phyloP scores from a whole-genome alignment of 306 rosid species.

The Herpetospermum pedunculosum region DNA sequence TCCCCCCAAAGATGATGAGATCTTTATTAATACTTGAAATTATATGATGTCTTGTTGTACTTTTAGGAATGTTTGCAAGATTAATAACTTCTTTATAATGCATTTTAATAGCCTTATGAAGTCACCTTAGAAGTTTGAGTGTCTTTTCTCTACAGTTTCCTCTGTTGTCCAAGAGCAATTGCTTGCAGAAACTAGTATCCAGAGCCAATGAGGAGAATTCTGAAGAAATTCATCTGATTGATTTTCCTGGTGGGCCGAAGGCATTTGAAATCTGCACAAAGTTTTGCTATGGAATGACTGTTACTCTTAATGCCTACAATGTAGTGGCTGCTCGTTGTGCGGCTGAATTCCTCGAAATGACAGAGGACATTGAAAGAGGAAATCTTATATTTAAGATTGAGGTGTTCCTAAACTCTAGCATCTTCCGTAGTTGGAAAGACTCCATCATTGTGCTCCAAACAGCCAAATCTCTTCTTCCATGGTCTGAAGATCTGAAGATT shows the following conservation, averaged over 20 bases:
- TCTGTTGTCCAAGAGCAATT: constrained; percentile 78
- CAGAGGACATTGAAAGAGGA: constrained; percentile 71
- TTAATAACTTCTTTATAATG: neutral
- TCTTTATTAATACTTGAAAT: neutral
- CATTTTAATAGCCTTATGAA: neutral
- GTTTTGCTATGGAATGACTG: constrained; percentile 94
- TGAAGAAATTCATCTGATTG: constrained; percentile 52
- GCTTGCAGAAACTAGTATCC: constrained; percentile 44
- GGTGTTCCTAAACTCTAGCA: constrained; percentile 87
- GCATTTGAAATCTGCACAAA: constrained; percentile 91
- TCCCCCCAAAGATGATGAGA: neutral
- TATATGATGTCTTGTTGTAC: neutral
- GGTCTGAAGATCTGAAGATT: constrained; percentile 88
- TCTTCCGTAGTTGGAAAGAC: constrained; percentile 94
- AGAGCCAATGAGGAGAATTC: constrained; percentile 51
- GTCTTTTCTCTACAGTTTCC: constrained; percentile 55
- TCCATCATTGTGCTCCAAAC: constrained; percentile 91
- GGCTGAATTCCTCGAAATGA: constrained; percentile 90
- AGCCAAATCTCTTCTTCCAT: constrained; percentile 70
- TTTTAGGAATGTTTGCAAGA: neutral
- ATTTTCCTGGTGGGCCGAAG: constrained; percentile 89
- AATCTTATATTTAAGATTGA: constrained; percentile 82
- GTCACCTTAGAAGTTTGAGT: constrained; percentile 4
- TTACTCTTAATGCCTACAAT: constrained; percentile 87
- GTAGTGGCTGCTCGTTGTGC: constrained; percentile 97